Conservation (phyloP, 192 early-diverging fungal species). For the Linnemannia zychae region DNA sequence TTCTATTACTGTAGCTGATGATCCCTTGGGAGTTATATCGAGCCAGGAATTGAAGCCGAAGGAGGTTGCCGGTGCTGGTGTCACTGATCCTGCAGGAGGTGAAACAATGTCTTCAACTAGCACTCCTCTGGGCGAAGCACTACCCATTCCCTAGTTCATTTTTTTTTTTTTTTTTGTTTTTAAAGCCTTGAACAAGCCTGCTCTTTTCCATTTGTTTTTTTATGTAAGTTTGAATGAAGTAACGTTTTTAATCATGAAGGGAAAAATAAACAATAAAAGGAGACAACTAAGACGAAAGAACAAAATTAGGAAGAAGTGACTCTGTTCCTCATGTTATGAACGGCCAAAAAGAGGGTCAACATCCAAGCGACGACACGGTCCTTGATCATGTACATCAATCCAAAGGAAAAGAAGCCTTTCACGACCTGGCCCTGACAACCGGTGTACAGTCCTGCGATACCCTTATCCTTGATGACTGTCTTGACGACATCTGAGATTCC, state of each 20-base stretch:
- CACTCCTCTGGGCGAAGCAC: slow-evolving; percentile 17
- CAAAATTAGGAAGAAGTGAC: slow-evolving; percentile 27
- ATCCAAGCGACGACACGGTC: slow-evolving; percentile 65
- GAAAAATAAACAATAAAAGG: neutral
- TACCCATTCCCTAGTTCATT: neutral
- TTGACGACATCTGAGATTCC: slow-evolving; percentile 43
- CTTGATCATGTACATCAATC: slow-evolving; percentile 70
- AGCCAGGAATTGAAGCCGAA: neutral
- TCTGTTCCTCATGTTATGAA: slow-evolving; percentile 42
- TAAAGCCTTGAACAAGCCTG: neutral
- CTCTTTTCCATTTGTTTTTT: neutral
- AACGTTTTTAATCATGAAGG: neutral
- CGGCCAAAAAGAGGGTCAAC: slow-evolving; percentile 56
- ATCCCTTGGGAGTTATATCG: slow-evolving; percentile 5
- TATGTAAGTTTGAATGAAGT: neutral
- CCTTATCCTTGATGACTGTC: slow-evolving; percentile 53
- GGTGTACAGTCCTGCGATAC: slow-evolving; percentile 37
- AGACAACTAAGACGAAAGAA: neutral
- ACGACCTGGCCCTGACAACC: slow-evolving; percentile 64
- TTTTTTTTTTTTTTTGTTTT: neutral
- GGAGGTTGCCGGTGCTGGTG: neutral
- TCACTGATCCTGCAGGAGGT: too few species aligned
- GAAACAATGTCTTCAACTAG: neutral
- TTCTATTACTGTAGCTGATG: neutral
- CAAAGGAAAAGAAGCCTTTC: slow-evolving; percentile 68